Evolutionary conservation across 2,329 filamentous ascomycete genomes (phyloP), one percentile per base, ranked within the genome.

Genomic region (Aspergillus proliferans): DNA sequence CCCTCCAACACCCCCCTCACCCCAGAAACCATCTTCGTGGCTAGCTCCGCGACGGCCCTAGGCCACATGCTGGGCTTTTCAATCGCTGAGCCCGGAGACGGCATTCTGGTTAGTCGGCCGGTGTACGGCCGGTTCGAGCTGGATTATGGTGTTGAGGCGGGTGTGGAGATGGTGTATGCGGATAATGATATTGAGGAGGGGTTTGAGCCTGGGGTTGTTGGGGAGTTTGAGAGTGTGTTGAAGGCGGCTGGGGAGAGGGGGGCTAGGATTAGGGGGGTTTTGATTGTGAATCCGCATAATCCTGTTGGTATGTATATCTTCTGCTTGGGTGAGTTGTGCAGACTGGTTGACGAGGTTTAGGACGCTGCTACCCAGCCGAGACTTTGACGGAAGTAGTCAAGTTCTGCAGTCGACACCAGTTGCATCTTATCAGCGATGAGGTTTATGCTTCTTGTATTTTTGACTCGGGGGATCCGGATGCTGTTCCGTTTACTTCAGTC

Each of bases 361-460:
- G 56, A 47, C 67, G 73, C 9, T 78, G 75, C 59, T 78, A 77
- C 52, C 55, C 75, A 3, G 61, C 60, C 3, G 57, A 65, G 8
- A 69, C 70, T 1, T 55, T 80, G 6, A 52, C 68, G 1, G 69
- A 65, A 6, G 65, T 79, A n/a, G 71, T 81, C 62, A 55, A 59
- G 6, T 66, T 81, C 44, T 81, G 78, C 55, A 62, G 75, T 34
- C 69, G 67, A 42, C 61, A 80, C 51, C 52, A 63, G 1, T 65
- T 82, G 9, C 78, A 82, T 55, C 66, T 82, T 24, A 73, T 82
- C 58, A 74, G 71, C 53, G 79, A 82, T 56, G 79, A 82, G 56
- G 72, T 82, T 12, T 82, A 82, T 56, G 79, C 76, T 3, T 60
- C 78, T 1, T 80, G 76, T 6, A 66, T 76, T 1, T 82, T 74